Conservation (phyloP, 805 yeast genomes). For the Yamadazyma tumulicola region DNA sequence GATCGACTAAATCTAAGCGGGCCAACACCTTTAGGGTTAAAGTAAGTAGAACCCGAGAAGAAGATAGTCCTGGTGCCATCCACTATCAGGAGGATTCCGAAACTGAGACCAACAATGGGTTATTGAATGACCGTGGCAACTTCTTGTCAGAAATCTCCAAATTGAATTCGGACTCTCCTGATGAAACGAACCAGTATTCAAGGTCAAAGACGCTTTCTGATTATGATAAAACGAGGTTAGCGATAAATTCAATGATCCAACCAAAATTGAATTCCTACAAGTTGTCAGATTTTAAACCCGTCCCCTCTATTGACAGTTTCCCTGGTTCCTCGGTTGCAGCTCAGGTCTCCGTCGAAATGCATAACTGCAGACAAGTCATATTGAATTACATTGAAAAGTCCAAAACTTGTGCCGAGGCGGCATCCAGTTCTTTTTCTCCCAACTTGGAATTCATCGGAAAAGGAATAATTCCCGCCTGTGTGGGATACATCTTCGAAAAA, state of each 20-base stretch:
- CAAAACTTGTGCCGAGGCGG: conserved; percentile 54
- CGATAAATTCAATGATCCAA: conserved; percentile 45
- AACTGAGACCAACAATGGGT: background rate
- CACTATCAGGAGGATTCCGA: conserved; percentile 6
- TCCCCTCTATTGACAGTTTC: background rate
- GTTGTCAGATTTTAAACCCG: background rate
- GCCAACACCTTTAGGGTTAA: conserved; percentile 7
- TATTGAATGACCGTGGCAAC: background rate
- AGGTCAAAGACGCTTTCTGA: conserved; percentile 23
- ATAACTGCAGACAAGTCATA: conserved; percentile 3
- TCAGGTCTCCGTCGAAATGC: conserved; percentile 5
- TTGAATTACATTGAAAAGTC: conserved; percentile 53
- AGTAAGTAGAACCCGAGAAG: conserved; percentile 1
- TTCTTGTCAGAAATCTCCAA: conserved; percentile 31
- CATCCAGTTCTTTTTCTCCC: conserved; percentile 27
- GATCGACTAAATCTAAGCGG: conserved; percentile 41
- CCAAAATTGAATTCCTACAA: conserved; percentile 24
- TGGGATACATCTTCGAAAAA: conserved; percentile 61
- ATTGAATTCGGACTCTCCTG: conserved; percentile 31
- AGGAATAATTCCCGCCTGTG: conserved; percentile 49
- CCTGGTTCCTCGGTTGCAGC: background rate
- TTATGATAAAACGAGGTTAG: conserved; percentile 41
- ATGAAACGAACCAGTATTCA: conserved; percentile 33
- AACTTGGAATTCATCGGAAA: conserved; percentile 59
- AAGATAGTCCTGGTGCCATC: conserved; percentile 6